Base-by-base conservation (phyloP, 352 stramenopile species). In the Pythium aquatile region DNA sequence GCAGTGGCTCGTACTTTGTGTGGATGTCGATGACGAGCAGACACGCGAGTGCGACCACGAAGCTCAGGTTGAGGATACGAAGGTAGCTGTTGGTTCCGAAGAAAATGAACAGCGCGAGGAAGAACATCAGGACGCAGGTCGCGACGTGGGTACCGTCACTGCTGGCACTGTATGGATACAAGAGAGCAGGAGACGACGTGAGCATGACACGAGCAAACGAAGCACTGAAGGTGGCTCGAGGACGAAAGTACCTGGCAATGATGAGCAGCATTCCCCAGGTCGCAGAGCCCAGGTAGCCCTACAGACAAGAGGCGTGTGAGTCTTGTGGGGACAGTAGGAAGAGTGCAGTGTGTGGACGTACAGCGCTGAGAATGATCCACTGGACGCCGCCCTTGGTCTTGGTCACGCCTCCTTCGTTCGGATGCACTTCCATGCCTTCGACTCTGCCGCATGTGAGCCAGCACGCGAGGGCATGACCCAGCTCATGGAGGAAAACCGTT, bases 391-490 rank as follows among this genome's bases (percentile, higher is more conserved):
- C 76, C n/a, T 78, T 61, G 47, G 74, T 81, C 52, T 75, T 94
- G 46, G 88, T 96, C 58, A 94, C 85, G 51, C 88, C 88, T 26
- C 88, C 88, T 79, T 96, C 88, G 51, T 96, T 83, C 37, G 83
- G 86, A 49, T 96, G 84, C 55, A 96, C 88, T 65, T 96, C 86
- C 87, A 96, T 96, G 42, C 87, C 83, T 66, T 81, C 89, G 39
- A 96, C 87, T 54, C 75, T 87, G 66, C 88, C 88, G 53, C 88
- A 95, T 5, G 88, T 96, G 59, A 96, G 73, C 82, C 87, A 94
- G 26, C 79, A 83, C 57, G 88, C 88, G 8, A 76, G 90, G 2
- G 88, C 88, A 58, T 96, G 88, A 1, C 85, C 84, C 49, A 95
- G 64, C 58, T 96, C 88, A 61, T 96, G 88, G 47, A 96, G 68